Conservation (phyloP, 768 basidiomycete genomes). For the Porphyrellus cyaneotinctus region DNA sequence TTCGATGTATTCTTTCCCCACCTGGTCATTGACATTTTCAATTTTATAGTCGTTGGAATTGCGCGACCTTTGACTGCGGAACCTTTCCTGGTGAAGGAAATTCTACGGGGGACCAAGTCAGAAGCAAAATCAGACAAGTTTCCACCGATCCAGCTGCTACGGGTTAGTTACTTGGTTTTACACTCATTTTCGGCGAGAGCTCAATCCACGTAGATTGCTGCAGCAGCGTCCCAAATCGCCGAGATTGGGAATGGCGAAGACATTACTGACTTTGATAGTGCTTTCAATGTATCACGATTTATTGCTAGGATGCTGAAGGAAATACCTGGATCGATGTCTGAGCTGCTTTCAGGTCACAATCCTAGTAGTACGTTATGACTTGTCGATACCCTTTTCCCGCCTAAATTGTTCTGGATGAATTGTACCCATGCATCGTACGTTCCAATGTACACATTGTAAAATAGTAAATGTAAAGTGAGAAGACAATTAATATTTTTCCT, state of each 20-base stretch:
- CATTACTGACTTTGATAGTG: constrained; percentile 29
- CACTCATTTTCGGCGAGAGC: background rate
- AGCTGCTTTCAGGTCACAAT: constrained; percentile 21
- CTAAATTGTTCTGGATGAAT: background rate
- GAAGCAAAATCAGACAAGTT: constrained; percentile 25
- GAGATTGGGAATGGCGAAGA: constrained; percentile 34
- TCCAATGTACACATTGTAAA: constrained; percentile 9
- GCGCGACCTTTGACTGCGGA: constrained; percentile 31
- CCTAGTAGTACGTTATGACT: background rate
- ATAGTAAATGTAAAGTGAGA: background rate
- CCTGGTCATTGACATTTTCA: background rate
- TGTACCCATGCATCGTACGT: background rate
- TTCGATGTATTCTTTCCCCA: background rate
- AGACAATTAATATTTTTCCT: constrained; percentile 4
- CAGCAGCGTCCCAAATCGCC: constrained; percentile 29
- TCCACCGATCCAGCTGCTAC: constrained; percentile 37
- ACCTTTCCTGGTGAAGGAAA: constrained; percentile 27
- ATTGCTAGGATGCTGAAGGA: constrained; percentile 30
- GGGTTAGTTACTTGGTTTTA: constrained; percentile 14
- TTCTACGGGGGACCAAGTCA: constrained; percentile 23
- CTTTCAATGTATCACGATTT: constrained; percentile 31
- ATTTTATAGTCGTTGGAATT: constrained; percentile 25
- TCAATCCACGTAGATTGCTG: constrained; percentile 24
- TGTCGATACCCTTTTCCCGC: background rate
- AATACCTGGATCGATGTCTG: constrained; percentile 30